Percentiles rank a stretch among this genome's conserved stretches.
phyloP scores from a whole-genome alignment of 805 yeast species.

The Nakazawaea pomicola region DNA sequence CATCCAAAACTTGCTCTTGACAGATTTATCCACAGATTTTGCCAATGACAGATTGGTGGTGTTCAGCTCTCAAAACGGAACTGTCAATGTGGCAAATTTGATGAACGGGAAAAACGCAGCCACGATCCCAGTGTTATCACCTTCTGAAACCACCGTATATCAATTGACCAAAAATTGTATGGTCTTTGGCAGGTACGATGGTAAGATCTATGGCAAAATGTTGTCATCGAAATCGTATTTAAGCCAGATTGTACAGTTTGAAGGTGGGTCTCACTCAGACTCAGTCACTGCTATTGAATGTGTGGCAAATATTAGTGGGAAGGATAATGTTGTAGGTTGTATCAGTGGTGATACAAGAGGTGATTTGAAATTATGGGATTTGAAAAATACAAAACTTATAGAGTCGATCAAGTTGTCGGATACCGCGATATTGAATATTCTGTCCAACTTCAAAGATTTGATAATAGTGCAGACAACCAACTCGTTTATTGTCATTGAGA shows the following conservation, averaged over 20 bases:
- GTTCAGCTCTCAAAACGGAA: constrained; percentile 22
- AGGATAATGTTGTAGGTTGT: constrained; percentile 23
- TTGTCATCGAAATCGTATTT: constrained; percentile 8
- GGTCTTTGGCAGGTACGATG: constrained; percentile 30
- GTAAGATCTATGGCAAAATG: constrained; percentile 21
- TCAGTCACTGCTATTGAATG: constrained; percentile 21
- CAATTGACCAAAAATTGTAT: constrained; percentile 22
- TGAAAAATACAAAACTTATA: constrained; percentile 17
- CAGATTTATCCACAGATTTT: constrained; percentile 24
- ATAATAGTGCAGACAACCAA: constrained; percentile 19
- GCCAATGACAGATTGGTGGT: constrained; percentile 19
- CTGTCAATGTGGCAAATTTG: constrained; percentile 18
- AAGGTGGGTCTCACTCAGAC: constrained; percentile 17
- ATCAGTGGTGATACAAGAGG: constrained; percentile 28
- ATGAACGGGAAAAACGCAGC: constrained; percentile 21
- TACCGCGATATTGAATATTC: constrained; percentile 19
- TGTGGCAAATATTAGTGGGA: constrained; percentile 17
- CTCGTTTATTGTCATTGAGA: constrained; percentile 18
- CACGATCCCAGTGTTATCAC: constrained; percentile 17
- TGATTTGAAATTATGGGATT: constrained; percentile 26
- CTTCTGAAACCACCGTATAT: constrained; percentile 26
- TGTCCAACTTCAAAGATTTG: constrained; percentile 24
- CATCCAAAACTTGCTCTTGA: constrained; percentile 17
- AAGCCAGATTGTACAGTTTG: constrained; percentile 19
- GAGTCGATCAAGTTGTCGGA: constrained; percentile 13